Evolutionary conservation across 2,329 filamentous ascomycete species (phyloP).

Genomic region (Penicillium sp.): DNA sequence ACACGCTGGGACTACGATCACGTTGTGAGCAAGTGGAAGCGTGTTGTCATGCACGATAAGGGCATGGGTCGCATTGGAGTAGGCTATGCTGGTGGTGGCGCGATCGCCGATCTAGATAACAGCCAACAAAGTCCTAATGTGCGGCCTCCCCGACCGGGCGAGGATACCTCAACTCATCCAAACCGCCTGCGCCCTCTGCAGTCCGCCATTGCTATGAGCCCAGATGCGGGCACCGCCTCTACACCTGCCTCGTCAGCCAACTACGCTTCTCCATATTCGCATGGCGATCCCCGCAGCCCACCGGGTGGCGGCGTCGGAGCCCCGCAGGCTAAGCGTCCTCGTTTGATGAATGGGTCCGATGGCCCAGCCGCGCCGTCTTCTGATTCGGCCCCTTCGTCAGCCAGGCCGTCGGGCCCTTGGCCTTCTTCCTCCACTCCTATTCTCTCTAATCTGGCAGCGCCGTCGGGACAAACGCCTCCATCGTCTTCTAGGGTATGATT

Average conservation of each 20-base stretch:
- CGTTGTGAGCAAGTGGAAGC: slow-evolving; percentile 50
- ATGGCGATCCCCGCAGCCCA: slow-evolving; percentile 26
- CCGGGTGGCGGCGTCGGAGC: slow-evolving; percentile 14
- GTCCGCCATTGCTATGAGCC: slow-evolving; percentile 24
- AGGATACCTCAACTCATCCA: slow-evolving; percentile 22
- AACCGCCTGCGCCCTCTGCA: slow-evolving; percentile 25
- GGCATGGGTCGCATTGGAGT: slow-evolving; percentile 42
- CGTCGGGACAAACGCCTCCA: slow-evolving; percentile 26
- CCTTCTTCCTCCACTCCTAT: slow-evolving; percentile 17
- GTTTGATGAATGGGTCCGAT: slow-evolving; percentile 36
- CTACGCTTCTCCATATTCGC: slow-evolving; percentile 32
- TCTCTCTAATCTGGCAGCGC: slow-evolving; percentile 26
- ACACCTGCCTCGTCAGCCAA: slow-evolving; percentile 29
- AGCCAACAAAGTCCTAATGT: slow-evolving; percentile 15
- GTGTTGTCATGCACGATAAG: slow-evolving; percentile 47
- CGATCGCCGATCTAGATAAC: slow-evolving; percentile 14
- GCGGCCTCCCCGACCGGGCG: slow-evolving; percentile 21
- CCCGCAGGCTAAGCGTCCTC: slow-evolving; percentile 35
- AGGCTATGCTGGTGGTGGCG: slow-evolving; percentile 19
- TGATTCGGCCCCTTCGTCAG: slow-evolving; percentile 6
- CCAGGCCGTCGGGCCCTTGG: slow-evolving; percentile 15
- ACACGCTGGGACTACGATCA: slow-evolving; percentile 50
- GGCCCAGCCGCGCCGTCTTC: slow-evolving; percentile 10
- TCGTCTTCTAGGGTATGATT: slow-evolving; percentile 7
- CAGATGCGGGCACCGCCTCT: slow-evolving; percentile 25